Evolutionary conservation across 805 yeast genomes (phyloP).

Genomic region (Spathaspora gorwiae): DNA sequence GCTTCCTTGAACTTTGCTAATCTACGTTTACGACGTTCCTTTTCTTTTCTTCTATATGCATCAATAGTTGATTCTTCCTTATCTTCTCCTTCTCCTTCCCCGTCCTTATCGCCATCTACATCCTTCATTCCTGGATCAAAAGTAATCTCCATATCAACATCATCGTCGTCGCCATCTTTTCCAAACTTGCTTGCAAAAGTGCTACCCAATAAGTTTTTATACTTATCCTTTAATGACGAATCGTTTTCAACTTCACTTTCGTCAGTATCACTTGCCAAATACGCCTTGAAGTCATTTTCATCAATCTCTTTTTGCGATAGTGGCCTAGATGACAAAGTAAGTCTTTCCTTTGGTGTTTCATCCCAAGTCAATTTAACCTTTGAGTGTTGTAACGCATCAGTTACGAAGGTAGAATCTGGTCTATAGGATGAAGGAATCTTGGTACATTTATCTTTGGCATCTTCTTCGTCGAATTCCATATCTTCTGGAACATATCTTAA

Average conservation of each 20-base stretch:
- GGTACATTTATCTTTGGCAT: conserved; percentile 68
- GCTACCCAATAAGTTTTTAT: conserved; percentile 53
- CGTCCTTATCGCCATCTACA: conserved; percentile 21
- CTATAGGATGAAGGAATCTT: conserved; percentile 73
- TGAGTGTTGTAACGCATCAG: conserved; percentile 94
- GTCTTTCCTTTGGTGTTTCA: conserved; percentile 91
- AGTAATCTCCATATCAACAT: conserved; percentile 90
- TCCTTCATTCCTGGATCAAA: conserved; percentile 82
- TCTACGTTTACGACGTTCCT: conserved; percentile 85
- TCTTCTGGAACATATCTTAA: conserved; percentile 90
- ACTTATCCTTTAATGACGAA: conserved; percentile 47
- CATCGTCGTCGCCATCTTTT: conserved; percentile 45
- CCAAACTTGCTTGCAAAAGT: conserved; percentile 25
- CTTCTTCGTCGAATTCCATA: conserved; percentile 73
- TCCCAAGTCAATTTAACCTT: conserved; percentile 98
- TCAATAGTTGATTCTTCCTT: conserved; percentile 69
- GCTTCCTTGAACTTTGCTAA: conserved; percentile 67
- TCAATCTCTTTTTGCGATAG: conserved; percentile 86
- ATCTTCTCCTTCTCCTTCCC: conserved; percentile 25
- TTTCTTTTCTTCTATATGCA: conserved; percentile 79
- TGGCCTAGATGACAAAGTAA: conserved; percentile 68
- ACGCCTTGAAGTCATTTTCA: conserved; percentile 89
- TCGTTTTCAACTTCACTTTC: conserved; percentile 27
- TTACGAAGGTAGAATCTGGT: conserved; percentile 71
- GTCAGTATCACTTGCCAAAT: conserved; percentile 56